Evolutionary conservation across 805 yeast genomes (phyloP), one percentile per base, ranked within the genome.

Genomic region (Brettanomyces anomalus): DNA sequence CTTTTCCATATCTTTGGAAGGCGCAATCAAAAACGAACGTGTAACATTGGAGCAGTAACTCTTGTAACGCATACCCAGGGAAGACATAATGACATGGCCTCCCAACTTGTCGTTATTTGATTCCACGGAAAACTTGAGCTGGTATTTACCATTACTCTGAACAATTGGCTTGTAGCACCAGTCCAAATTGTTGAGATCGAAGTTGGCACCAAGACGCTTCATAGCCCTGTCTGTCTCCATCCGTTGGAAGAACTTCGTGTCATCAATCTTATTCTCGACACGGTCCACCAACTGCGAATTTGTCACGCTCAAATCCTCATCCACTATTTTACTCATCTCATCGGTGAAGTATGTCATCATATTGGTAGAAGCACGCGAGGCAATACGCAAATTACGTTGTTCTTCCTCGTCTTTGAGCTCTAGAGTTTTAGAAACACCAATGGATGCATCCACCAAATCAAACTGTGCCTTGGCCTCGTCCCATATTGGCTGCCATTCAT

Each of bases 151-250:
- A 43, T 95, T 95, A 52, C 94, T 82, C 65, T 87, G 95, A 42
- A 88, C 74, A 41, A 88, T 85, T 24, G 97, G 97, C 43, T 88
- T 78, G 61, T 85, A 87, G 50, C 95, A 85, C 96, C 97, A 90
- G 60, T 90, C 97, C 17, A 90, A 65, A 49, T 78, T 75, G 47
- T 76, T 78, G 4, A 81, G 68, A 54, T 87, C 95, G 47, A 88
- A 82, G 43, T 83, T 90, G 30, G 74, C 67, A 37, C 83, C 81
- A 39, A 77, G 58, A 49, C 74, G 73, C 54, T 79, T 76, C 54
- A 76, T 58, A 18, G 57, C 41, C 33, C 76, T 77, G 43, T 65
- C 56, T 3, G 66, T 64, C 13, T 69, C 69, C 61, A 70, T 70
- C 34, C 63, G 60, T 44, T 71, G 71, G 60, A 81, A 76, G 66